A percentile compares a stretch with the other conserved stretches of the same genome.
These are phyloP conservation scores for Pyrenophora tritici-repentis DNA, from an alignment of 2,329 filamentous ascomycete species.

Conservation along the genomic window DNA sequence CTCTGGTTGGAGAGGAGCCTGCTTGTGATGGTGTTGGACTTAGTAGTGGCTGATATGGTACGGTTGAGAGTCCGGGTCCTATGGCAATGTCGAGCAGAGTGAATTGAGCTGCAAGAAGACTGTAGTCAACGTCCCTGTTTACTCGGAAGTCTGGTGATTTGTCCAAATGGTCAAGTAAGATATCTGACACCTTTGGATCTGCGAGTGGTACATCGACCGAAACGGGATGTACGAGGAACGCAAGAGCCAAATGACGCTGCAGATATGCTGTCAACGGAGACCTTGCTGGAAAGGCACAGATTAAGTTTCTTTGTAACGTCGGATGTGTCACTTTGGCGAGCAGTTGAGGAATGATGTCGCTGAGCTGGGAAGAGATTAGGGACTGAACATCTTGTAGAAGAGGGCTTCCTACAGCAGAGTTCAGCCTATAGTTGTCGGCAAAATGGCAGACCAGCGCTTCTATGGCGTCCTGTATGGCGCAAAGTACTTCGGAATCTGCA, in stretches of 20 bases:
- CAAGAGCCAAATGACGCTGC: slow-evolving; percentile 68
- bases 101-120: slow-evolving; percentile 67
- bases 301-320: slow-evolving; percentile 61
- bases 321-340: slow-evolving; percentile 51
- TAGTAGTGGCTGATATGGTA: slow-evolving; percentile 37
- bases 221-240: slow-evolving; percentile 60
- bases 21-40: slow-evolving; percentile 31
- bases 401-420: slow-evolving; percentile 29
- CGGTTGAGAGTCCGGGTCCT: slow-evolving; percentile 61
- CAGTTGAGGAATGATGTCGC: slow-evolving; percentile 30
- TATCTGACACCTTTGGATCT: slow-evolving; percentile 21
- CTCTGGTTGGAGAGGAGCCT: slow-evolving; percentile 22
- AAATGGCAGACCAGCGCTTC: slow-evolving; percentile 39
- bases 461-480: slow-evolving; percentile 39
- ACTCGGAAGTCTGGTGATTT: slow-evolving; percentile 57
- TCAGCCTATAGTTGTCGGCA: slow-evolving; percentile 26
- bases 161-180: slow-evolving; percentile 37
- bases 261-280: slow-evolving; percentile 62
- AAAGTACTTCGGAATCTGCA: slow-evolving; percentile 22
- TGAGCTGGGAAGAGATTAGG: slow-evolving; percentile 35
- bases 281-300: slow-evolving; percentile 63
- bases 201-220: slow-evolving; percentile 32
- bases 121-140: slow-evolving; percentile 66
- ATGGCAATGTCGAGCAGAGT: slow-evolving; percentile 75
- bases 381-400: slow-evolving; percentile 15